Evolutionary conservation across 1,284 basidiomycete genomes (phyloP).

Genomic region (Tilletia setariae): DNA sequence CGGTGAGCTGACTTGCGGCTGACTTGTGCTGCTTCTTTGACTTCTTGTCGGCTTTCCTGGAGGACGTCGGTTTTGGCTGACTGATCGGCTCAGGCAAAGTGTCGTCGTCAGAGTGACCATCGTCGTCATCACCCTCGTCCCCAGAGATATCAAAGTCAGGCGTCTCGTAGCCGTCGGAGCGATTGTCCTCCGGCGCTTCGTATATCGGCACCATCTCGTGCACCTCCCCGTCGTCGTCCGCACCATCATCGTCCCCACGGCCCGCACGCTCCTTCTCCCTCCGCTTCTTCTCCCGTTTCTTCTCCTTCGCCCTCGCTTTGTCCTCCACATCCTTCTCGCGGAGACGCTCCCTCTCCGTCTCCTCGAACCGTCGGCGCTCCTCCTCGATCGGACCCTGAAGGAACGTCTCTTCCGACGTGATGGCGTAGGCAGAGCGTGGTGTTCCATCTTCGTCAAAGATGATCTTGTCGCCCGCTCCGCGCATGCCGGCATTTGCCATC

Average conservation of each 20-base stretch:
- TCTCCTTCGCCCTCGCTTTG: slow-evolving; percentile 48
- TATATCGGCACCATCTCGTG: slow-evolving; percentile 41
- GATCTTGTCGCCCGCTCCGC: slow-evolving; percentile 73
- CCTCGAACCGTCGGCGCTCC: slow-evolving; percentile 68
- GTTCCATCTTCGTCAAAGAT: slow-evolving; percentile 68
- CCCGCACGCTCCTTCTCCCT: slow-evolving; percentile 82
- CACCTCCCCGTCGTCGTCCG: slow-evolving; percentile 55
- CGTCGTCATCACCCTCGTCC: slow-evolving; percentile 17
- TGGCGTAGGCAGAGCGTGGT: slow-evolving; percentile 64
- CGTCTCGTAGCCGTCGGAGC: slow-evolving; percentile 46
- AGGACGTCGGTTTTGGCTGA: not conserved
- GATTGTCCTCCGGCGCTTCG: slow-evolving; percentile 30
- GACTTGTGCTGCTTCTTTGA: not conserved
- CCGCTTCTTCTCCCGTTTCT: slow-evolving; percentile 58
- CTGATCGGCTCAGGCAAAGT: slow-evolving; percentile 5
- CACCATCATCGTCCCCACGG: slow-evolving; percentile 56
- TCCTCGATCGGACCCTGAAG: slow-evolving; percentile 69
- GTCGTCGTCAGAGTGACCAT: slow-evolving; percentile 25
- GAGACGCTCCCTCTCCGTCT: slow-evolving; percentile 80
- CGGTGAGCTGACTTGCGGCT: not conserved
- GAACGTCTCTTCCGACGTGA: slow-evolving; percentile 70
- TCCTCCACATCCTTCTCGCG: slow-evolving; percentile 64
- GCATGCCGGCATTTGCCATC: slow-evolving; percentile 73
- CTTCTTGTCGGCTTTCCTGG: slow-evolving; percentile 1
- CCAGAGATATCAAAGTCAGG: slow-evolving; percentile 44